Base-by-base conservation (phyloP, 495 filamentous ascomycete species). In the Recurvomyces mirabilis region DNA sequence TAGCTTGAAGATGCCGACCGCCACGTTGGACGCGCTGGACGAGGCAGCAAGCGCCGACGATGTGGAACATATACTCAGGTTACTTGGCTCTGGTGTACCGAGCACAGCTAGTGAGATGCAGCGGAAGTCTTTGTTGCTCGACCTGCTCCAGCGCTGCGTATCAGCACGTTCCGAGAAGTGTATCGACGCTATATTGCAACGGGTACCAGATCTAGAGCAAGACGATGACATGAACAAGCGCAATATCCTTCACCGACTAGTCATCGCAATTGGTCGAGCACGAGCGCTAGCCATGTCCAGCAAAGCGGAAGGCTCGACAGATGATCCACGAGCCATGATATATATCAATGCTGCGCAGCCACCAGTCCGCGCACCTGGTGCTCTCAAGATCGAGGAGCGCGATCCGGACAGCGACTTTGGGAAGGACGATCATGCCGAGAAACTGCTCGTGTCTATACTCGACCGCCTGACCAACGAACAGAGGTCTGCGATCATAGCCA, bases 211-310 rank as follows among this genome's bases (percentile, higher is more conserved):
- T 2, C 68, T 96, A 1, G 78, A 93, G 36, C 87, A 94, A 54
- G 76, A 84, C 2, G 81, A 89, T 54, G 91, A 95, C 61, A 83
- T 96, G 51, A 93, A 95, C 61, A 79, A 80, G 52, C 83, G 89
- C 9, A 98, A 94, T 56, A 88, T 86, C 54, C 75, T 98, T 18
- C 91, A 98, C 58, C 78, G 91, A 13, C 68, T 95, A 7, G 79
- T 96, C 33, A 93, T 95, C 48, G 77, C 82, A 9, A 88, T 94
- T 53, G 89, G 87, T 26, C 75, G 87, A 15, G 74, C 78, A 9
- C 85, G 87, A 61, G 72, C 77, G 0, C 73, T 71, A 5, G 68
- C 68, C 14, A 72, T 48, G 32, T 53, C 44, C 10, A 23, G 23
- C 1, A 30, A 37, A 2, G 36, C 22, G 5, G 51, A 53, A 32